Percentiles rank a stretch among this genome's conserved stretches.
phyloP scores from a whole-genome alignment of 352 stramenopile species.

The Globisporangium irregulare region DNA sequence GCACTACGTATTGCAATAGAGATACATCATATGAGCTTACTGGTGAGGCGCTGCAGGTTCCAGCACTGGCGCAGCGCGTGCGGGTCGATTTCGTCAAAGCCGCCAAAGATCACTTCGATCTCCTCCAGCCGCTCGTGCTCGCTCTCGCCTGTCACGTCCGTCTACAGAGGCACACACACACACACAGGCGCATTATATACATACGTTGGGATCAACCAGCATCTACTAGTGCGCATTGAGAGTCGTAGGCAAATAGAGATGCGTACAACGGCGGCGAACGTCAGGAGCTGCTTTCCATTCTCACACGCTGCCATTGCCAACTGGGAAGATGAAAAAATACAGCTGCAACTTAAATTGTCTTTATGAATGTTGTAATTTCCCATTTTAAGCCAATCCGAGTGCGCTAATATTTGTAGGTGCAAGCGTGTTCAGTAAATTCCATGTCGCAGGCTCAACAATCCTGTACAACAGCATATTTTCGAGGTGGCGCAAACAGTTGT shows the following conservation, averaged over 20 bases:
- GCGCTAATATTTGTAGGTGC: neutral
- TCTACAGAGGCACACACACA: constrained; percentile 22
- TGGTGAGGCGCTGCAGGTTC: constrained; percentile 49
- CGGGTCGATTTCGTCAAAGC: constrained; percentile 42
- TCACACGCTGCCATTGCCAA: constrained; percentile 15
- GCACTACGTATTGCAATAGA: neutral
- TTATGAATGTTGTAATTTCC: too few relatives aligned
- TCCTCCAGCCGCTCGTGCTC: constrained; percentile 65
- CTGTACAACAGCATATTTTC: neutral
- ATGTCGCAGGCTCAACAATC: constrained; percentile 12
- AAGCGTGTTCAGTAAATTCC: constrained; percentile 2
- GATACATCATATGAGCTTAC: constrained; percentile 18
- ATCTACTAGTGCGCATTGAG: neutral
- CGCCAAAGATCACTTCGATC: constrained; percentile 83
- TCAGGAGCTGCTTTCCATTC: constrained; percentile 31
- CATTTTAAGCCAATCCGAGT: constrained; percentile 4
- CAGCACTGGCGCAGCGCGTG: constrained; percentile 44
- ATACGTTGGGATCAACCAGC: neutral
- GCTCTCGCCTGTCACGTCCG: constrained; percentile 49
- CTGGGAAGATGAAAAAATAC: neutral
- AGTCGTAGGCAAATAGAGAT: neutral
- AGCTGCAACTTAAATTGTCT: neutral
- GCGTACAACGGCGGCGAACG: constrained; percentile 37
- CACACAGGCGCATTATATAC: neutral
- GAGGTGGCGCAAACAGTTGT: neutral